phyloP scores from a whole-genome alignment of 2,329 filamentous ascomycete genomes.

The Aspergillus udagawae region DNA sequence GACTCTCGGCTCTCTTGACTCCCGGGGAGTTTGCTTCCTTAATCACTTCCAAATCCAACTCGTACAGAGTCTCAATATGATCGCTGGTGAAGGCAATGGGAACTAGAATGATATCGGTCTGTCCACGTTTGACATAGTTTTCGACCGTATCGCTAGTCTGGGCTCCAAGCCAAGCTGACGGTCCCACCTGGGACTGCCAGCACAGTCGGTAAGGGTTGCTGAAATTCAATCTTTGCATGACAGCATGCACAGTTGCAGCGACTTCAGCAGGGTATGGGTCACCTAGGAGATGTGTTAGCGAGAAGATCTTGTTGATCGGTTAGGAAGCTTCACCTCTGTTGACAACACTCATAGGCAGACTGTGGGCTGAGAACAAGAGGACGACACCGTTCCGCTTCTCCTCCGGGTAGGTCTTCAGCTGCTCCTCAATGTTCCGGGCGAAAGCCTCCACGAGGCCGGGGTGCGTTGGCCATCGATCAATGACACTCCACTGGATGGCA shows the following conservation, averaged over 20 bases:
- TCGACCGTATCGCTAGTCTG: slow-evolving; percentile 88
- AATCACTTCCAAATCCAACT: slow-evolving; percentile 92
- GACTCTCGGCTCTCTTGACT: slow-evolving; percentile 83
- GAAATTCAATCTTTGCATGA: slow-evolving; percentile 88
- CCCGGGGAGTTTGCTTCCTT: slow-evolving; percentile 71
- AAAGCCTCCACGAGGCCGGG: slow-evolving; percentile 86
- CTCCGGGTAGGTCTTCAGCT: slow-evolving; percentile 76
- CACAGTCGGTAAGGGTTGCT: slow-evolving; percentile 88
- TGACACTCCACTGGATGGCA: slow-evolving; percentile 90
- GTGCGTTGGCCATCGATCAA: slow-evolving; percentile 96
- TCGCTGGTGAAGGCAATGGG: slow-evolving; percentile 98
- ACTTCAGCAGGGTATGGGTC: slow-evolving; percentile 96
- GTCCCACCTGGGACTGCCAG: slow-evolving; percentile 98
- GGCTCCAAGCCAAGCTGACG: slow-evolving; percentile 89
- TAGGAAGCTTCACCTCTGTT: slow-evolving; percentile 64
- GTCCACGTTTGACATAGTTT: slow-evolving; percentile 82
- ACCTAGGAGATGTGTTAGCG: slow-evolving; percentile 45
- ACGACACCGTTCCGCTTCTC: slow-evolving; percentile 77
- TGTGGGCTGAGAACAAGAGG: slow-evolving; percentile 91
- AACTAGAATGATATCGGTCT: slow-evolving; percentile 85
- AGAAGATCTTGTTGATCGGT: not conserved
- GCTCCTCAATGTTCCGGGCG: slow-evolving; percentile 84
- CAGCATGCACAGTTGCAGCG: slow-evolving; percentile 89
- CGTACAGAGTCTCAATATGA: slow-evolving; percentile 95
- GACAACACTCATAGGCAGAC: slow-evolving; percentile 93